Evolutionary conservation across 1,139 yeast species (phyloP).

Genomic region (Kodamaea plutei): DNA sequence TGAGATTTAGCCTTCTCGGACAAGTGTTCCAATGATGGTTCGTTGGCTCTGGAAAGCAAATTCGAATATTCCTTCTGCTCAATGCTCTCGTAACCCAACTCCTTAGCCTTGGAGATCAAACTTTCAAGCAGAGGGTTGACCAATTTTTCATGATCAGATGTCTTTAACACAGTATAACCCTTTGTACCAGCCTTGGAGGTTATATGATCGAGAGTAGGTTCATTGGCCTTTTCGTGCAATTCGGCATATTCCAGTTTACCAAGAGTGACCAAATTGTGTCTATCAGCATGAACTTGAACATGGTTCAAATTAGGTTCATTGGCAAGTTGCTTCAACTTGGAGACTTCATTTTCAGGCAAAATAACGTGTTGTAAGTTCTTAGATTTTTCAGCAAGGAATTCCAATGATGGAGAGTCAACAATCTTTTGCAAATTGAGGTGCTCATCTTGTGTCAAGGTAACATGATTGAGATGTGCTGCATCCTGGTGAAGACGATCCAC

Average conservation of each 20-base stretch:
- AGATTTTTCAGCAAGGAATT: slow-evolving; percentile 19
- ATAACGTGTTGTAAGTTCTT: slow-evolving; percentile 10
- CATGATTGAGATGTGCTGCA: slow-evolving; percentile 4
- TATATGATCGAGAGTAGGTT: slow-evolving; percentile 19
- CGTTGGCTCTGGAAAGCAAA: slow-evolving; percentile 5
- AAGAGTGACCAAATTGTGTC: slow-evolving; percentile 32
- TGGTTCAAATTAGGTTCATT: slow-evolving; percentile 30
- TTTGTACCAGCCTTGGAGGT: slow-evolving; percentile 11
- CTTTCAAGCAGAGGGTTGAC: slow-evolving; percentile 23
- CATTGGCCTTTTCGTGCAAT: slow-evolving; percentile 32
- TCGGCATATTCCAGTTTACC: slow-evolving; percentile 32
- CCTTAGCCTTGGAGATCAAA: slow-evolving; percentile 28
- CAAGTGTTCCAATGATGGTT: slow-evolving; percentile 21
- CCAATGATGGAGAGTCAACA: slow-evolving; percentile 18
- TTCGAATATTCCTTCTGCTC: slow-evolving; percentile 6
- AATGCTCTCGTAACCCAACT: slow-evolving; percentile 19
- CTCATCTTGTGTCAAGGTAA: slow-evolving; percentile 3
- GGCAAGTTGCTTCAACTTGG: slow-evolving; percentile 19
- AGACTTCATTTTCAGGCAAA: slow-evolving; percentile 13
- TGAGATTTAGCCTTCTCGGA: slow-evolving; percentile 13
- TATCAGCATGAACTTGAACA: slow-evolving; percentile 34
- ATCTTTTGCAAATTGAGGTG: slow-evolving; percentile 3
- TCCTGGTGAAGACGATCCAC: slow-evolving; percentile 9
- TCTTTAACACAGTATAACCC: slow-evolving; percentile 12
- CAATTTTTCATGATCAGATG: slow-evolving; percentile 16